These are phyloP conservation scores for Blastocystis hominis DNA, from an alignment of 352 stramenopile genomes.

Conservation along the genomic window DNA sequence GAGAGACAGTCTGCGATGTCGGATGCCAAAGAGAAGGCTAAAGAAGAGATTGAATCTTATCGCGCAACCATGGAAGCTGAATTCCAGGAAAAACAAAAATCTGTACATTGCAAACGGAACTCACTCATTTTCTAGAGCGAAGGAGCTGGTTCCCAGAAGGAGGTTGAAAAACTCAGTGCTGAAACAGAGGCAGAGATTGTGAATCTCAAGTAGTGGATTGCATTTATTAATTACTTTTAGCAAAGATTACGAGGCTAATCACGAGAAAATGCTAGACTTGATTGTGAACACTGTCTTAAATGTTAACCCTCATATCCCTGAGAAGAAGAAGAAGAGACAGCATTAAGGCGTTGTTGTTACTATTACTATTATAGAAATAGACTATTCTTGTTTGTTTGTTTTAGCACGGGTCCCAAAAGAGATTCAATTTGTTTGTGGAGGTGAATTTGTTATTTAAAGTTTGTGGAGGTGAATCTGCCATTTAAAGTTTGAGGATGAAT, in stretches of 20 bases:
- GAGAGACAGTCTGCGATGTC: constrained; percentile 56
- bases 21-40: constrained; percentile 40
- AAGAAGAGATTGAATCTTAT: constrained; percentile 53
- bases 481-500: not conserved
- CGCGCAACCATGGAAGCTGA: constrained; percentile 35
- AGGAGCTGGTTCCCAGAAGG: constrained; percentile 39
- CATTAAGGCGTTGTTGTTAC: not conserved
- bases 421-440: not conserved
- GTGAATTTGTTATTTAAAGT: not conserved
- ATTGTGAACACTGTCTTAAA: constrained; percentile 48
- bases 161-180: constrained; percentile 27
- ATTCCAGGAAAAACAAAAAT: constrained; percentile 46
- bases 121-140: not conserved
- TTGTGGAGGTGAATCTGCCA: not conserved
- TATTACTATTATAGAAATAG: not conserved
- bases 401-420: not conserved
- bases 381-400: not conserved
- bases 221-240: not conserved
- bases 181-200: constrained; percentile 37
- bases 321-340: constrained; percentile 42
- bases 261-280: constrained; percentile 51
- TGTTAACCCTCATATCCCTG: constrained; percentile 45
- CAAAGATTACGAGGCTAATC: constrained; percentile 46
- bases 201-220: not conserved
- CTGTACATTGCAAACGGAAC: not conserved